A percentile compares a stretch with the other conserved stretches of the same genome.
These are phyloP conservation scores for Eimeria tenella DNA, from an alignment of 169 alveolate species.

Conservation along the genomic window DNA sequence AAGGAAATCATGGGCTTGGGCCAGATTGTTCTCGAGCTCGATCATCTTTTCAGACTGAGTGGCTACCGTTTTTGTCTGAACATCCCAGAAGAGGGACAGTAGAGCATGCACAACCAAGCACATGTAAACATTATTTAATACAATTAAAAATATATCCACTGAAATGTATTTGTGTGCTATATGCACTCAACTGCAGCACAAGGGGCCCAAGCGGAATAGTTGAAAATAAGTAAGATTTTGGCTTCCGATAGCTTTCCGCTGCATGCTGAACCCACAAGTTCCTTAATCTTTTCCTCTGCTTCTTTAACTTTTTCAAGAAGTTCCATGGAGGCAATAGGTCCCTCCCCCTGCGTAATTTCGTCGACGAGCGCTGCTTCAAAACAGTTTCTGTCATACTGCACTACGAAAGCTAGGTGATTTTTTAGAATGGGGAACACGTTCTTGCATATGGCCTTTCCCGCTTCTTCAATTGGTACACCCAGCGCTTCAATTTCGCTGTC, in stretches of 20 bases:
- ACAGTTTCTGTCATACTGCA: background rate
- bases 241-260: background rate
- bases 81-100: background rate
- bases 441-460: conserved; percentile 18
- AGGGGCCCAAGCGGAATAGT: no score
- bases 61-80: conserved; percentile 25
- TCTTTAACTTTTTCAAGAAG: conserved; percentile 35
- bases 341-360: conserved; percentile 67
- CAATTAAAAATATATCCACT: no score
- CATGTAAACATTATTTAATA: no score
- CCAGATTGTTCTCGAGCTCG: conserved; percentile 29
- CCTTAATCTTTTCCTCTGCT: conserved; percentile 14
- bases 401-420: background rate
- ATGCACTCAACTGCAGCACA: no score
- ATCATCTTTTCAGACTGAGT: conserved; percentile 42
- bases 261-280: conserved; percentile 13
- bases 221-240: background rate
- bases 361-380: conserved; percentile 64
- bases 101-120: background rate
- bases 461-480: conserved; percentile 28
- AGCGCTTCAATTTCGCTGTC: background rate
- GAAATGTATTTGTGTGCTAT: no score
- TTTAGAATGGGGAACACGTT: conserved; percentile 20
- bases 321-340: conserved; percentile 38
- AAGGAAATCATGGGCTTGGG: conserved; percentile 52